These are phyloP conservation scores for Pythium graminicola DNA, from an alignment of 352 stramenopile species.

Conservation along the genomic window DNA sequence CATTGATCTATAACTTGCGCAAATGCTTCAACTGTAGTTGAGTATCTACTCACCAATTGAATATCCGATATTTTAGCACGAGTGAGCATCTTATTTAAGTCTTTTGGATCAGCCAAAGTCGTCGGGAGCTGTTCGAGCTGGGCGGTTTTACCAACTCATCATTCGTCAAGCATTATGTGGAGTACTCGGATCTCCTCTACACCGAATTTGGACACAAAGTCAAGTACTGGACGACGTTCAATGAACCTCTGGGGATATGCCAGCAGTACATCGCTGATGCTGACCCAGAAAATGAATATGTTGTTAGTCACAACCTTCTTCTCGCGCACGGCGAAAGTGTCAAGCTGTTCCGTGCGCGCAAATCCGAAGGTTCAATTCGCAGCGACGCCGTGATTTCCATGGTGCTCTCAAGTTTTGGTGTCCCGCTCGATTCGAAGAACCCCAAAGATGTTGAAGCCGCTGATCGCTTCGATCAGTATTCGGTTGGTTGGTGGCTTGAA, in stretches of 20 bases:
- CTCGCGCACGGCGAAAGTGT: conserved; percentile 86
- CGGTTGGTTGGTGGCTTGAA: conserved; percentile 88
- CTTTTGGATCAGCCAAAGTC: too few relatives aligned
- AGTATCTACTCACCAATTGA: too few relatives aligned
- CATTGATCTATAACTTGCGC: too few relatives aligned
- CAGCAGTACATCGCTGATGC: too few relatives aligned
- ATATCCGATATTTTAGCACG: too few relatives aligned
- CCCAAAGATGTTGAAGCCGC: conserved; percentile 51
- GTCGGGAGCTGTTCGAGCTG: too few relatives aligned
- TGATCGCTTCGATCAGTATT: conserved; percentile 80
- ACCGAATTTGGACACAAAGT: conserved; percentile 87
- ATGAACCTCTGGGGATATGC: conserved; percentile 90
- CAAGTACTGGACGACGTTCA: conserved; percentile 94
- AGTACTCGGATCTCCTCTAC: conserved; percentile 90
- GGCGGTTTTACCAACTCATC: too few relatives aligned
- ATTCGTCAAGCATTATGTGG: conserved; percentile 63
- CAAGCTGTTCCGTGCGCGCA: conserved; percentile 71
- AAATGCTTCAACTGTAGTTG: too few relatives aligned
- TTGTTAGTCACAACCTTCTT: conserved; percentile 72
- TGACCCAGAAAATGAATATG: too few relatives aligned
- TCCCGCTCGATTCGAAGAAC: conserved; percentile 61
- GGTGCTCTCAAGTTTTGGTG: conserved; percentile 75
- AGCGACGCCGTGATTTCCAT: conserved; percentile 85
- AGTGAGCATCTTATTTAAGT: too few relatives aligned
- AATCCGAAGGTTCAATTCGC: conserved; percentile 30